Conservation (phyloP, 2,329 filamentous ascomycete species). For the Aspergillus thermomutatus region DNA sequence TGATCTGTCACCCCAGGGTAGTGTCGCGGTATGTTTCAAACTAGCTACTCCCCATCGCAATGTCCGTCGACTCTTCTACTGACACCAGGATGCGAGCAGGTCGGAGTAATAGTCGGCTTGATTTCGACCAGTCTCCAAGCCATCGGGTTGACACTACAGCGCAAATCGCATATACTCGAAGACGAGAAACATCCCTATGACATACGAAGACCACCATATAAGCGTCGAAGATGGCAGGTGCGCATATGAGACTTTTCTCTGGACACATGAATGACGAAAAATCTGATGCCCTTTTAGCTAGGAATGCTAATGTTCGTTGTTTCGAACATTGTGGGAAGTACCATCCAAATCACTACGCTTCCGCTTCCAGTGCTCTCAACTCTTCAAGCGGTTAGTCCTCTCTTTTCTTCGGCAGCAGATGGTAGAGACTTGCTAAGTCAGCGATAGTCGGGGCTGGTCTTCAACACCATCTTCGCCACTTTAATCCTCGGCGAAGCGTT, state of each 20-base stretch:
- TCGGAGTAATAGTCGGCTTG: conserved; percentile 90
- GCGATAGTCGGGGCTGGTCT: conserved; percentile 76
- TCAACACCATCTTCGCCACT: conserved; percentile 97
- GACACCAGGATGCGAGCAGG: conserved; percentile 47
- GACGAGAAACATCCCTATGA: conserved; percentile 84
- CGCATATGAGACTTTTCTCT: background rate
- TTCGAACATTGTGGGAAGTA: conserved; percentile 90
- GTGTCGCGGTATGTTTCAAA: conserved; percentile 62
- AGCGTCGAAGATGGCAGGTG: conserved; percentile 85
- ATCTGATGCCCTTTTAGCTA: conserved; percentile 42
- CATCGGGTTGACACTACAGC: conserved; percentile 89
- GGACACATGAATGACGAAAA: conserved; percentile 13
- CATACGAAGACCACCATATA: conserved; percentile 79
- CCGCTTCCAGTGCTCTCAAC: conserved; percentile 93
- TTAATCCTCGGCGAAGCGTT: conserved; percentile 91
- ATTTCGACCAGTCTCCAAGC: conserved; percentile 93
- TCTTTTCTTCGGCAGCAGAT: background rate
- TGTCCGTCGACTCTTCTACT: conserved; percentile 5
- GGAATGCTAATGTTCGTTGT: conserved; percentile 97
- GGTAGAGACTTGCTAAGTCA: conserved; percentile 9
- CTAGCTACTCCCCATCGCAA: background rate
- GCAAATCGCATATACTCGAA: conserved; percentile 96
- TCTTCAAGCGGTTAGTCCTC: conserved; percentile 67
- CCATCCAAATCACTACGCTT: conserved; percentile 94
- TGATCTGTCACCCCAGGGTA: conserved; percentile 73